Evolutionary conservation across 352 stramenopile species (phyloP), one percentile per base, ranked within the genome.

Genomic region (Phytophthora tentaculata): DNA sequence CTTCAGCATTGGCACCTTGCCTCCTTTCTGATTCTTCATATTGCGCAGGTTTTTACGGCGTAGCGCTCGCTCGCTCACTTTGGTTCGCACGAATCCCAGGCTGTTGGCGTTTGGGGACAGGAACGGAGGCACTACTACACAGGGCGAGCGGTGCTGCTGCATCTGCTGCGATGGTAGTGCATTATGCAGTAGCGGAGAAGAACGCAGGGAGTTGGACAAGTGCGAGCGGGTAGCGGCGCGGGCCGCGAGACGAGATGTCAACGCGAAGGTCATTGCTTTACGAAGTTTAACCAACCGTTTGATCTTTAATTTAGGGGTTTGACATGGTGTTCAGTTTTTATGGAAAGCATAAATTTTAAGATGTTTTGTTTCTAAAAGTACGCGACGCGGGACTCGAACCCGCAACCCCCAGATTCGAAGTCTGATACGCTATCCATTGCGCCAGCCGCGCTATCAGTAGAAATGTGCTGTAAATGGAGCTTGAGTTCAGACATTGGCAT

Each of bases 31-130:
- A 69, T 69, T 90, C 69, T 93, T 93, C 71, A 87, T 86, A 62
- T 91, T 89, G 70, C 84, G 84, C 70, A 91, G 72, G 69, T 90
- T 88, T 66, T 91, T 92, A 54, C 84, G 84, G 9, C 84, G 82
- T 67, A 83, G 61, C 1, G 82, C 74, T 19, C 84, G 84, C 43
- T 93, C 84, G 70, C 82, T 91, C 56, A 90, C 72, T 67, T 91
- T 92, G 29, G 79, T 85, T 67, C 82, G 82, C 45, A 91, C 80
- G 20, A 60, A 62, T 37, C 65, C 77, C 44, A 59, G 19, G 44
- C 28, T 35, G 44, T 20, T 28, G 20, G 19, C 43, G 17, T 32
- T 37, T 23, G 13, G 22, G 9, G 23, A 52, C 58, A 82, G 60
- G 71, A 79, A 73, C 41, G 67, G 64, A 50, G 67, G 57, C 14